phyloP scores from a whole-genome alignment of 176 grass and related monocot genomes.

The Echinochloa phyllopogon region DNA sequence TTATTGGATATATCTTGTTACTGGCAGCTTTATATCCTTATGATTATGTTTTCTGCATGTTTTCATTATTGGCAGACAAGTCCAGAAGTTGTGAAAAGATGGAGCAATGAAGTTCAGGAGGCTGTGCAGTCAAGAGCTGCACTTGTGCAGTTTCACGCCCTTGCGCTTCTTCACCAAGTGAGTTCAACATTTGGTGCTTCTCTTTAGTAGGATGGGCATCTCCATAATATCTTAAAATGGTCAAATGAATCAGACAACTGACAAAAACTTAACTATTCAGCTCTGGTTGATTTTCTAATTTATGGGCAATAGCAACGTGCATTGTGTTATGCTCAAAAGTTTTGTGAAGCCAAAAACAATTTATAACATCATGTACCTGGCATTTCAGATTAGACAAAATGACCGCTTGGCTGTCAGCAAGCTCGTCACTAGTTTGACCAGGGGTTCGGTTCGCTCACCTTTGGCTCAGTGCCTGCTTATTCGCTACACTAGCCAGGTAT shows the following conservation, averaged over 20 bases:
- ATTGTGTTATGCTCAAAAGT: constrained; percentile 5
- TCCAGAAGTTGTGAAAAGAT: constrained; percentile 96
- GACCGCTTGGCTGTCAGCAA: constrained; percentile 96
- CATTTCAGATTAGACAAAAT: constrained; percentile 94
- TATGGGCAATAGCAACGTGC: not conserved
- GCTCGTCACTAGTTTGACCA: constrained; percentile 92
- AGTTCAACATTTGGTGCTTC: constrained; percentile 22
- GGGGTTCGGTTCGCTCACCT: constrained; percentile 93
- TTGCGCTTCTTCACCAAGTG: constrained; percentile 98
- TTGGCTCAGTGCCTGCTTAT: constrained; percentile 95
- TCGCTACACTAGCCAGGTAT: constrained; percentile 94
- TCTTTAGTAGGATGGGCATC: constrained; percentile 5
- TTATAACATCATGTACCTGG: constrained; percentile 11
- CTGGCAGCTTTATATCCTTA: not conserved
- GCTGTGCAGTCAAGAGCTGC: constrained; percentile 92
- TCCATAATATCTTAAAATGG: constrained; percentile 6
- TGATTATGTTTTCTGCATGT: constrained; percentile 23
- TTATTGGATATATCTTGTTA: constrained; percentile 19
- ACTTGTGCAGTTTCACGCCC: constrained; percentile 97
- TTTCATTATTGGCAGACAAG: constrained; percentile 68
- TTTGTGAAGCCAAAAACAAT: not conserved
- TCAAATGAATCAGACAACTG: constrained; percentile 4
- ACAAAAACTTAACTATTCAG: not conserved
- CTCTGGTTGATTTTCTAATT: not conserved
- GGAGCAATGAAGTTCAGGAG: constrained; percentile 99